A percentile compares a stretch with the other conserved stretches of the same genome.
These are phyloP conservation scores for Coriolopsis trogii DNA, from an alignment of 1,284 basidiomycete species.

Conservation along the genomic window DNA sequence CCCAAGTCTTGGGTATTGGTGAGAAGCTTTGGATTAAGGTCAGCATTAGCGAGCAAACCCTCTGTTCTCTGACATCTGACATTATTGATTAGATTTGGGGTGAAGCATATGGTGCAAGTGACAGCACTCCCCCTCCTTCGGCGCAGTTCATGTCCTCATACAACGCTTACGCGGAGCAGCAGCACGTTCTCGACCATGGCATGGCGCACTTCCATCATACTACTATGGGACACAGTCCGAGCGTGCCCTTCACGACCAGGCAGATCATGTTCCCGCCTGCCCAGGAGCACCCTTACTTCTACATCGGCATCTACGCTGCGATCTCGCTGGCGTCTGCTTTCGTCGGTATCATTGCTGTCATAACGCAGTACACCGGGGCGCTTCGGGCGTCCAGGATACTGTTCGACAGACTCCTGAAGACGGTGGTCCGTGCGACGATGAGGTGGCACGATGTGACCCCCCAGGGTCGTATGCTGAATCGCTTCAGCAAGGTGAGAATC, in stretches of 20 bases:
- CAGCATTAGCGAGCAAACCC: constrained; percentile 18
- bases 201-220: constrained; percentile 39
- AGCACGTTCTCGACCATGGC: constrained; percentile 42
- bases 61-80: not conserved
- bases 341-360: constrained; percentile 46
- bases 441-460: constrained; percentile 55
- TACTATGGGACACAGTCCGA: constrained; percentile 26
- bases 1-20: constrained; percentile 50
- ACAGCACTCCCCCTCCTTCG: constrained; percentile 11
- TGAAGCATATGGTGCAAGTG: constrained; percentile 56
- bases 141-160: constrained; percentile 29
- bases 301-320: constrained; percentile 61
- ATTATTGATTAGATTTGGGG: constrained; percentile 54
- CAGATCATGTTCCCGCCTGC: constrained; percentile 47
- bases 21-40: constrained; percentile 82
- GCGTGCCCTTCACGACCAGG: constrained; percentile 34
- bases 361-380: constrained; percentile 64
- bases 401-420: constrained; percentile 57
- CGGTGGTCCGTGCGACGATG: constrained; percentile 67
- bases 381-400: constrained; percentile 60
- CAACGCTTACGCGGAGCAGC: constrained; percentile 37
- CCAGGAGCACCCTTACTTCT: constrained; percentile 61
- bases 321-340: constrained; percentile 54
- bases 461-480: constrained; percentile 64
- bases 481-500: constrained; percentile 59